Base-by-base conservation (phyloP, 2,329 filamentous ascomycete genomes). In the Colletotrichum tropicicola region DNA sequence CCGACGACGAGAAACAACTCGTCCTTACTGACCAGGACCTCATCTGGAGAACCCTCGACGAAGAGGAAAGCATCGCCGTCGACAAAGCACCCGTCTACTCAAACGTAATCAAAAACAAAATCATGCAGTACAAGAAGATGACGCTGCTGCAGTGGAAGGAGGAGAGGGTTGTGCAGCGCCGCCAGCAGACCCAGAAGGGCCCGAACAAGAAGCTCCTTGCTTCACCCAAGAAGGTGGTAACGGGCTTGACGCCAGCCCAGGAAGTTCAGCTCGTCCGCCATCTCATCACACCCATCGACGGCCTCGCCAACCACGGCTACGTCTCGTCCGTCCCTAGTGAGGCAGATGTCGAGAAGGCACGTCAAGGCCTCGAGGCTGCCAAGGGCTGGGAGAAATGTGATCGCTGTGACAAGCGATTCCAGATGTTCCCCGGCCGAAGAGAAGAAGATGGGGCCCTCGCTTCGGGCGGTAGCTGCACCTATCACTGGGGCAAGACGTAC, bases 301-400 rank as follows among this genome's bases (percentile, higher is more conserved):
- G 83, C 2, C 82, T 97, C n/a, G 83, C 87, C 6, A 76, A 84
- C 6, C 86, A 89, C 73, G 94, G 93, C 17, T 98, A 98, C 74
- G 89, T 98, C 21, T 87, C 90, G 0, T 79, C 76, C 5, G 79
- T 89, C 1, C 94, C 94, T 0, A 85, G 87, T 0, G 80, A 86
- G 1, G 83, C 85, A 7, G 91, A 93, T 17, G 86, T 98, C 17
- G 80, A 86, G 54, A 83, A 85, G 53, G 91, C 93, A 0, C 86
- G 82, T 32, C 83, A 86, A 44, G 93, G 89, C 0, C 83, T 93
- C 0, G 82, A 87, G 49, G 83, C 88, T 7, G 87, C 91, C 12
- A 86, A 88, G 55, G 92, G 92, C 49, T 97, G 91, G 85, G 96
- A 99, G 78, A 85, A 89, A 52, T 99, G 96, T 72, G 94, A 97